phyloP scores from a whole-genome alignment of 176 grass and related monocot species.

The Lolium rigidum region DNA sequence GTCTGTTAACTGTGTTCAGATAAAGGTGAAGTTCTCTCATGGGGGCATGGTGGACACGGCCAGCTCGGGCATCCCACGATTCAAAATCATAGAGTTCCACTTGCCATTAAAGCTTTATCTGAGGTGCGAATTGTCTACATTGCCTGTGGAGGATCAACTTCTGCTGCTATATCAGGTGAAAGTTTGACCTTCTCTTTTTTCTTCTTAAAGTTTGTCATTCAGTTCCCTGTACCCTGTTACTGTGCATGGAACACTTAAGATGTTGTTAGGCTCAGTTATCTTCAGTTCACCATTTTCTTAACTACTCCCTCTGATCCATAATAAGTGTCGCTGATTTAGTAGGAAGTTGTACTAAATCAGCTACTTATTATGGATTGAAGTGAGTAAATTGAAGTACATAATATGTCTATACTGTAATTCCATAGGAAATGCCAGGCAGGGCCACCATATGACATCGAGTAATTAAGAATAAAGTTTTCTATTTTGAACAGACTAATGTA shows the following conservation, averaged over 20 bases:
- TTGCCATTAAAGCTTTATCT: slow-evolving; percentile 73
- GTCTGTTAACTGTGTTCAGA: slow-evolving; percentile 51
- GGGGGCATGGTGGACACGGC: slow-evolving; percentile 90
- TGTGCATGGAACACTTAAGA: background rate
- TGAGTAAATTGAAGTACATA: background rate
- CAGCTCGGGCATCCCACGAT: slow-evolving; percentile 80
- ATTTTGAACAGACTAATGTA: background rate
- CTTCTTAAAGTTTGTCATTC: slow-evolving; percentile 7
- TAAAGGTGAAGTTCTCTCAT: slow-evolving; percentile 84
- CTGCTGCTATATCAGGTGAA: slow-evolving; percentile 92
- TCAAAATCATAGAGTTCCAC: slow-evolving; percentile 81
- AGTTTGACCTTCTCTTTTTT: background rate
- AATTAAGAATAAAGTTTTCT: background rate
- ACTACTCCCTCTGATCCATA: background rate
- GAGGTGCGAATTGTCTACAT: slow-evolving; percentile 71
- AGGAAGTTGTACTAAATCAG: too few relatives aligned
- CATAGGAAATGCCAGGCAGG: background rate
- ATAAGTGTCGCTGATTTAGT: too few relatives aligned
- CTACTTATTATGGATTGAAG: too few relatives aligned
- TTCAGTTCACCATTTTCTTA: background rate
- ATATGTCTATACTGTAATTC: slow-evolving; percentile 8
- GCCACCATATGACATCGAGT: background rate
- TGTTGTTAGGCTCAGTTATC: slow-evolving; percentile 18
- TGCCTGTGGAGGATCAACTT: slow-evolving; percentile 92
- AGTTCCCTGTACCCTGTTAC: background rate